Evolutionary conservation across 2,329 filamentous ascomycete species (phyloP).

Genomic region (Neopestalotiopsis clavispora): DNA sequence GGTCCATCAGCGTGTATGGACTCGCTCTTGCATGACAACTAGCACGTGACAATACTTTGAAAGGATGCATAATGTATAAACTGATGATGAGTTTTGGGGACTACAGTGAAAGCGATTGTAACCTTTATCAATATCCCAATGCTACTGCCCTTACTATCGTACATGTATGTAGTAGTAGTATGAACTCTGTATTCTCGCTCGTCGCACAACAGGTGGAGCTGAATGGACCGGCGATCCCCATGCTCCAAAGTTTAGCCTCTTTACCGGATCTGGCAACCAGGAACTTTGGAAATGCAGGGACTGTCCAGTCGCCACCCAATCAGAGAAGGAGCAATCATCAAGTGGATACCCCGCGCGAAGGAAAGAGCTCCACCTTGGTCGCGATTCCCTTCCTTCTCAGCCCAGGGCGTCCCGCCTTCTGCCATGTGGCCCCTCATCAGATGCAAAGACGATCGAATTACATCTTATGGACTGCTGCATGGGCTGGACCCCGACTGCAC

Average conservation of each 20-base stretch:
- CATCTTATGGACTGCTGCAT: no score
- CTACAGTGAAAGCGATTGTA: no score
- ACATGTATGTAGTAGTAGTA: no score
- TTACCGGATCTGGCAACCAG: slow-evolving; percentile 10
- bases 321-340: not conserved
- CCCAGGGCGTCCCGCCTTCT: not conserved
- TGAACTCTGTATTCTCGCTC: no score
- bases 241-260: not conserved
- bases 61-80: no score
- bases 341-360: not conserved
- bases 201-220: not conserved
- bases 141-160: no score
- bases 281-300: slow-evolving; percentile 14
- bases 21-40: no score
- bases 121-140: no score
- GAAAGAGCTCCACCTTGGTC: not conserved
- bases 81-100: no score
- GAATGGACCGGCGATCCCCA: not conserved
- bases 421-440: not conserved
- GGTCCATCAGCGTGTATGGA: no score
- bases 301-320: not conserved
- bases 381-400: not conserved
- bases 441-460: not conserved
- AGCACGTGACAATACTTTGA: no score
- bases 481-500: not conserved